Base-by-base conservation (phyloP, 768 basidiomycete genomes). In the Lanmaoa rubissima region DNA sequence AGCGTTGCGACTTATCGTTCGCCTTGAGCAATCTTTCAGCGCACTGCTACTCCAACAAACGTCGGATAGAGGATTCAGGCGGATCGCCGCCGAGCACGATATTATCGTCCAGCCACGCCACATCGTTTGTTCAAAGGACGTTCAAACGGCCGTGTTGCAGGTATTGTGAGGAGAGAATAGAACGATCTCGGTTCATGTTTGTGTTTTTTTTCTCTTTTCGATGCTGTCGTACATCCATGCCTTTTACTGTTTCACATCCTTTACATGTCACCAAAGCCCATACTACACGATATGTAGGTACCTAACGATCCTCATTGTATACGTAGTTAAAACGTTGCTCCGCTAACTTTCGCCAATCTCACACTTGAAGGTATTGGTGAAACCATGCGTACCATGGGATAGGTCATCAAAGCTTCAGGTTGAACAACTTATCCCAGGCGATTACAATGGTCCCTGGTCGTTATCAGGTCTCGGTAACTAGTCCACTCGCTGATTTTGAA, bases 51-150 rank as follows among this genome's bases (percentile, higher is more conserved):
- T 63, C n/a, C 48, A 51, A 28, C 51, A 54, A 31, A 50, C 52
- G 6, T 44, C 48, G 1, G 19, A 46, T 42, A 61, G 45, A 11
- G 32, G 47, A 5, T 44, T 61, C 71, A 73, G 65, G 32, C 69
- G 61, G 43, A 55, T 62, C 3, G 61, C 61, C 13, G 26, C 54
- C 17, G 51, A 60, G 21, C 38, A 60, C 16, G 51, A 61, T 39
- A 60, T 60, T 24, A 17, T 61, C 21, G 54, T 53, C n/a, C 58
- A 46, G 17, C 54, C 58, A 24, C 45, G 40, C 21, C 41, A 38
- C 49, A 51, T 59, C 5, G 21, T 45, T 5, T 38, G 35, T 19
- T 40, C 58, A 46, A 59, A 42, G 35, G 58, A 59, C 40, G 48
- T 59, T 42, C 58, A 59, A 31, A 57, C 58, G 45, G 49, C 49